These are phyloP conservation scores for Berberis vulgaris DNA, from an alignment of 164 flowering plant species.

Conservation along the genomic window DNA sequence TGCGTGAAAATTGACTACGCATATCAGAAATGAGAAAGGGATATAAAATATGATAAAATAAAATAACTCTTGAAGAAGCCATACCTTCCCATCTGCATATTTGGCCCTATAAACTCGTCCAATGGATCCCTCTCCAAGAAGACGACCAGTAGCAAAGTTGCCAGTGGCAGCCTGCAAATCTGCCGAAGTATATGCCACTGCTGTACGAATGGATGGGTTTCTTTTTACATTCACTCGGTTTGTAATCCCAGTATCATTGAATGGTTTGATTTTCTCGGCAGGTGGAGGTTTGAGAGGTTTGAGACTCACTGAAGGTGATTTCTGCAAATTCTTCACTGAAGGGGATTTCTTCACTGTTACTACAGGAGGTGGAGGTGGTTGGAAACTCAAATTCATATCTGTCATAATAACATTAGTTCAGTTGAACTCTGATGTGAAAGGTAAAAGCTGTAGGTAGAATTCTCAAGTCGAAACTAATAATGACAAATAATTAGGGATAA, in stretches of 20 bases:
- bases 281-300: constrained; percentile 23
- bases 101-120: constrained; percentile 83
- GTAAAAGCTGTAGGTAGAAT: too few species aligned
- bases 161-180: constrained; percentile 73
- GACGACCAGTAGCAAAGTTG: constrained; percentile 50
- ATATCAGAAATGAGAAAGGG: too few species aligned
- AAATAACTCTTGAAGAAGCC: not conserved
- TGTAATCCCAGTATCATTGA: constrained; percentile 39
- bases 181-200: constrained; percentile 31
- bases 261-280: constrained; percentile 26
- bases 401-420: too few species aligned
- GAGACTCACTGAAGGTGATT: constrained; percentile 34
- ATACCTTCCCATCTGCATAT: constrained; percentile 73
- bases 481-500: too few species aligned
- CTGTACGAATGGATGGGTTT: constrained; percentile 28
- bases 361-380: too few species aligned
- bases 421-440: too few species aligned
- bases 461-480: too few species aligned
- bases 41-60: not conserved
- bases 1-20: too few species aligned
- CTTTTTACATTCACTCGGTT: constrained; percentile 31
- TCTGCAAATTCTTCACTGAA: constrained; percentile 39
- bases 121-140: constrained; percentile 73
- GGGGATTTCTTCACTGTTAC: constrained; percentile 24
- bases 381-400: too few species aligned